Evolutionary conservation across 2,329 filamentous ascomycete genomes (phyloP), one percentile per base, ranked within the genome.

Genomic region (Colletotrichum siamense): DNA sequence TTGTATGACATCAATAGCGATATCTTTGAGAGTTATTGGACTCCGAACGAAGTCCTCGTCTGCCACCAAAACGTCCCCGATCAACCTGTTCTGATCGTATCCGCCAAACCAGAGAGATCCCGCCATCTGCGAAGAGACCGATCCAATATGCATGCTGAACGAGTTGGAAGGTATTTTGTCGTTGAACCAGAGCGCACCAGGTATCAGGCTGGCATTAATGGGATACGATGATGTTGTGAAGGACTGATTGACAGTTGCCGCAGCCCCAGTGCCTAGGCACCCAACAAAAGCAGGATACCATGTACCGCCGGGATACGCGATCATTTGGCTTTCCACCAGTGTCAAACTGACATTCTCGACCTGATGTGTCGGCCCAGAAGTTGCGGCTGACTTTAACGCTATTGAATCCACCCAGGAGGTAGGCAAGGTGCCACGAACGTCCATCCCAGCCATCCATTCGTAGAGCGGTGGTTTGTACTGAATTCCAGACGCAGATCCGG

Each of bases 111-210:
- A 79, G 8, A 87, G 79, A 1, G 86, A 87, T 0, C 84, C 85
- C 0, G 78, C 63, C 76, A 86, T 82, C 0, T 69, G 59, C 8
- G 82, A 81, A 18, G 76, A 78, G 4, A 79, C 84, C 1, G 85
- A 85, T 7, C 86, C 86, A 24, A 88, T 85, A 70, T 88, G 86
- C 83, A 88, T 81, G 18, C 83, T 82, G 73, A 84, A 87, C 1
- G 85, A 87, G 73, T 85, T 86, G 2, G 86, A 87, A 3, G 83
- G 81, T 22, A 80, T 85, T 15, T 77, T 52, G 2, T 79, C 64
- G 2, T 81, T 61, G 8, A 70, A 59, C 71, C 77, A 80, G 13
- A 84, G 62, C 57, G 78, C 81, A n/a, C 82, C 81, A 2, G 83
- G 81, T 12, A 81, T 76, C 9, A 84, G 77, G 77, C 81, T 84